phyloP scores from a whole-genome alignment of 345 rosid genomes.

The Passiflora organensis region DNA sequence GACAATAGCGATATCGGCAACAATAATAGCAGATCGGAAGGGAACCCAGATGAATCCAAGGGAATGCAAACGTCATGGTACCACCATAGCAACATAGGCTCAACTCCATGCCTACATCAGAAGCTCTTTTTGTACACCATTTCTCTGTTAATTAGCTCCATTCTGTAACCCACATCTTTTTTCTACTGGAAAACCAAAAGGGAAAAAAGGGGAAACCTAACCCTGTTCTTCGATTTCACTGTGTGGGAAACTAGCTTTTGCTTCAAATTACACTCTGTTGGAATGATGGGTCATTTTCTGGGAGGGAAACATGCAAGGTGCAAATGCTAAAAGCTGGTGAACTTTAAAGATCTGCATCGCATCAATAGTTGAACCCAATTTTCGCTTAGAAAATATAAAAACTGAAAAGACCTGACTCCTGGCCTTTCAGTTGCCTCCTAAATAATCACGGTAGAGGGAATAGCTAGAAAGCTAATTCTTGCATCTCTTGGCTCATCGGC shows the following conservation, averaged over 20 bases:
- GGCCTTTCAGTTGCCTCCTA: too few species aligned
- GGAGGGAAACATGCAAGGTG: not conserved
- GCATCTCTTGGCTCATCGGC: too few species aligned
- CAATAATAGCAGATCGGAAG: constrained; percentile 9
- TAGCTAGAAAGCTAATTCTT: too few species aligned
- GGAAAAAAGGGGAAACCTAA: too few species aligned
- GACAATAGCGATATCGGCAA: constrained; percentile 6
- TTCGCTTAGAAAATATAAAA: too few species aligned
- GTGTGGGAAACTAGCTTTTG: not conserved
- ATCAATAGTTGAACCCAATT: too few species aligned
- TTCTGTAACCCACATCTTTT: constrained; percentile 11
- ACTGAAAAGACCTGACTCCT: too few species aligned
- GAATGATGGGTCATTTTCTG: not conserved
- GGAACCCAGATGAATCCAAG: constrained; percentile 21
- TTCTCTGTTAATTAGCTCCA: not conserved
- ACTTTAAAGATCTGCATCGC: not conserved
- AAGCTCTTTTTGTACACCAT: not conserved
- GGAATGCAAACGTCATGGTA: constrained; percentile 13
- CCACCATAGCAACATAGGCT: constrained; percentile 18
- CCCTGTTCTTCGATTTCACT: too few species aligned
- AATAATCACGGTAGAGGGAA: too few species aligned
- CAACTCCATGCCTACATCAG: constrained; percentile 3
- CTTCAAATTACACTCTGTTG: not conserved
- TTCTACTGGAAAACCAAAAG: too few species aligned
- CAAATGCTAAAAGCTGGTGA: too few species aligned